Conservation (phyloP, 2,329 filamentous ascomycete genomes). For the Pseudogymnoascus pannorum region DNA sequence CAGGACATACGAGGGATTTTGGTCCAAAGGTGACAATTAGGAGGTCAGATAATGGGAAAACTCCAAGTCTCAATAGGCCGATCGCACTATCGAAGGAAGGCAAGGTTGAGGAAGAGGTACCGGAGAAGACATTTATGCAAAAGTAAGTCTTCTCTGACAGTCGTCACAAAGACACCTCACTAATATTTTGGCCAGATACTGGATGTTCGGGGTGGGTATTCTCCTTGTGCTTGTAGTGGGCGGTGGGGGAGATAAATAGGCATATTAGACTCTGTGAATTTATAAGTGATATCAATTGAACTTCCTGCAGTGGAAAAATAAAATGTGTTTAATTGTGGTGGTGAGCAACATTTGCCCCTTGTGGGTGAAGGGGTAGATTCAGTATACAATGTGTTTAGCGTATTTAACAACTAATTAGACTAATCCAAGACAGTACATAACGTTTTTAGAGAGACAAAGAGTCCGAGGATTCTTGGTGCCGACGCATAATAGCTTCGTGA, state of each 20-base stretch:
- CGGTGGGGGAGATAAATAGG: constrained; percentile 5
- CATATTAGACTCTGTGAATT: not conserved
- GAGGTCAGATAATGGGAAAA: constrained; percentile 41
- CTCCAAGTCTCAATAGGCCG: constrained; percentile 56
- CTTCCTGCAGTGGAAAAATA: not conserved
- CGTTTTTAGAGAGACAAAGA: not conserved
- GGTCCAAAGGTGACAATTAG: constrained; percentile 51
- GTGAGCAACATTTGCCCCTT: not conserved
- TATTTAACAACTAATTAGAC: not conserved
- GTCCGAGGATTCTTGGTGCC: not conserved
- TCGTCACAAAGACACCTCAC: not conserved
- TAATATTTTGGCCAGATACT: constrained; percentile 6
- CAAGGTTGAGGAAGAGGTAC: constrained; percentile 46
- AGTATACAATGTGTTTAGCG: not conserved
- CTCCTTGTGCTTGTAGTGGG: not conserved
- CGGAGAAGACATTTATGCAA: constrained; percentile 59
- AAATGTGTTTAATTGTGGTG: not conserved
- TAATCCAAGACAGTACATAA: not conserved
- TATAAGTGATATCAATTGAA: not conserved
- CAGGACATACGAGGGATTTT: constrained; percentile 58
- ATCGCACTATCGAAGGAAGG: constrained; percentile 55
- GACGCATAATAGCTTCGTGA: not conserved
- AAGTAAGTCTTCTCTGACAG: constrained; percentile 42
- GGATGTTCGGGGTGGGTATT: constrained; percentile 8
- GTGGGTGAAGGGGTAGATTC: not conserved